These are phyloP conservation scores for Jamesozyma piceae DNA, from an alignment of 805 yeast genomes.

Conservation along the genomic window DNA sequence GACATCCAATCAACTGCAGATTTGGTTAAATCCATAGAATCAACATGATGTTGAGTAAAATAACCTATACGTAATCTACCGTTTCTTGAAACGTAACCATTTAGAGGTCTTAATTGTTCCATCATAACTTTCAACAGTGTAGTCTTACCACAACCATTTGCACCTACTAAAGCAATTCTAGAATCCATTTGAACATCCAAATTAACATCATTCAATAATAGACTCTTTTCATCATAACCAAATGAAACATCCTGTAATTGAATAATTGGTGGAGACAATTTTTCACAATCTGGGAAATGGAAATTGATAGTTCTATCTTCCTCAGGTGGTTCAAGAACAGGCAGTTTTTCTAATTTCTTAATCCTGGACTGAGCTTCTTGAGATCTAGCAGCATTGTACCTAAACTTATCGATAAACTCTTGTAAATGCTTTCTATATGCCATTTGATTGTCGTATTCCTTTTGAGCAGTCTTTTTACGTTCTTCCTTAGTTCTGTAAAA, in stretches of 20 bases:
- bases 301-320: slow-evolving; percentile 79
- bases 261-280: slow-evolving; percentile 84
- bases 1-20: slow-evolving; percentile 96
- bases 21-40: slow-evolving; percentile 79
- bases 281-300: slow-evolving; percentile 92
- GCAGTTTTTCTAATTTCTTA: slow-evolving; percentile 90
- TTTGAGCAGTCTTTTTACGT: slow-evolving; percentile 81
- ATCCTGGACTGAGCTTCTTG: slow-evolving; percentile 97
- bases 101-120: slow-evolving; percentile 63
- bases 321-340: slow-evolving; percentile 87
- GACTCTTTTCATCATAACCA: slow-evolving; percentile 61
- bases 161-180: slow-evolving; percentile 94
- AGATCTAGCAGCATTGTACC: slow-evolving; percentile 96
- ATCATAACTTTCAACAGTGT: slow-evolving; percentile 80
- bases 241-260: slow-evolving; percentile 81
- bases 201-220: slow-evolving; percentile 69
- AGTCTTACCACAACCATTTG: slow-evolving; percentile 98
- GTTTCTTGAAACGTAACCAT: slow-evolving; percentile 73
- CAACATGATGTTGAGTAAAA: slow-evolving; percentile 98
- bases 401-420: slow-evolving; percentile 86
- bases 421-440: slow-evolving; percentile 90
- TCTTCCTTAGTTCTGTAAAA: slow-evolving; percentile 93
- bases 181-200: slow-evolving; percentile 88
- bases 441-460: slow-evolving; percentile 97
- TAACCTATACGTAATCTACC: slow-evolving; percentile 88